Conservation (phyloP, 2,329 filamentous ascomycete genomes). For the Pseudogymnoascus sp. region DNA sequence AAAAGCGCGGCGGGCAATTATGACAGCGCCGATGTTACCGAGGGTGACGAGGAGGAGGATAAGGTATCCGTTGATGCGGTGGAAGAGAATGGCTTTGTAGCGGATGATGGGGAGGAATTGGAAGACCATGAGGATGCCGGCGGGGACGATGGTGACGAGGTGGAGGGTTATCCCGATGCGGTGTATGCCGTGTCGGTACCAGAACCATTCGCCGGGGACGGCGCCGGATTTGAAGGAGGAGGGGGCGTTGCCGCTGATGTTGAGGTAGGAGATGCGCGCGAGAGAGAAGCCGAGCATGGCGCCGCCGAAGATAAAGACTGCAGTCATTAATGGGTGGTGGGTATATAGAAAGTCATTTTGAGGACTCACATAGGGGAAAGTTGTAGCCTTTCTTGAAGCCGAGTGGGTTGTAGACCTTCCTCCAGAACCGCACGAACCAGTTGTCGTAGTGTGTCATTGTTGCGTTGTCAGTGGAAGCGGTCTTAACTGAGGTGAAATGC, state of each 20-base stretch:
- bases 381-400: constrained; percentile 49
- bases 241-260: constrained; percentile 20
- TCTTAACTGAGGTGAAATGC: not conserved
- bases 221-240: constrained; percentile 19
- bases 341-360: not conserved
- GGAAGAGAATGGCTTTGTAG: constrained; percentile 44
- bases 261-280: constrained; percentile 16
- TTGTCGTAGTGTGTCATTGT: not conserved
- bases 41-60: constrained; percentile 42
- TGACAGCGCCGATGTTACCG: constrained; percentile 42
- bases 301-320: constrained; percentile 19
- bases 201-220: constrained; percentile 37
- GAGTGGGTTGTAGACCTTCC: constrained; percentile 59
- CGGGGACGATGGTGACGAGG: constrained; percentile 39
- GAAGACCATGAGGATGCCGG: constrained; percentile 36
- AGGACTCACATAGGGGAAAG: constrained; percentile 40
- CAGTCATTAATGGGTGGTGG: not conserved
- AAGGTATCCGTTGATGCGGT: constrained; percentile 55
- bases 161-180: constrained; percentile 40
- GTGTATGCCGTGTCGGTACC: constrained; percentile 28
- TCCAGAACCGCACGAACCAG: constrained; percentile 23
- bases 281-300: constrained; percentile 21
- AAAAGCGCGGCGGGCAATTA: constrained; percentile 45
- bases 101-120: constrained; percentile 44
- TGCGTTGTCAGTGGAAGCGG: not conserved